Evolutionary conservation across 1,284 basidiomycete species (phyloP), one percentile per base, ranked within the genome.

Genomic region (Austroboletus novae-zelandiae): DNA sequence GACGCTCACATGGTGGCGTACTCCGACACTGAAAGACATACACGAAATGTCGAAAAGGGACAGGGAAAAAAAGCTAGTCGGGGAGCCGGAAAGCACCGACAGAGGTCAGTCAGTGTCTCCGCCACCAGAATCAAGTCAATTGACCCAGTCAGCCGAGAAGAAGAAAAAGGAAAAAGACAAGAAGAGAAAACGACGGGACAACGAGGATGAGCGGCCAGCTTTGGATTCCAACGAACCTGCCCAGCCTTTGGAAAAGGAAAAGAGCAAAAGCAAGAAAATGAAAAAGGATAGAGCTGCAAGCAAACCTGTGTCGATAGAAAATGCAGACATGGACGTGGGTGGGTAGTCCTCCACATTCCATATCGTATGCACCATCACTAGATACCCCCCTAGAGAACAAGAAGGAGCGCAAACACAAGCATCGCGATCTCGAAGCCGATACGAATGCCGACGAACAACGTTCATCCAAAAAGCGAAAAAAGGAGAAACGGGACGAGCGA

Each of bases 341-440:
- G 14, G 31, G 50, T 46, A 18, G n/a, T 18, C 10, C 29, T 5
- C 5, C 23, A 41, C 11, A 3, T 15, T 4, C 31, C 15, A 6
- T 8, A 17, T 37, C 32, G 54, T 54, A 54, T 25, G 10, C 11
- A 18, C 25, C 39, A 42, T 30, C 18, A 11, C 39, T 5, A 39
- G 54, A 52, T 45, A 46, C 51, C 40, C 45, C 46, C 3, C 15
- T 48, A 42, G 58, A 65, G 47, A 64, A 55, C 10, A 58, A 60
- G 52, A 58, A 60, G 52, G 68, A 65, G 30, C 62, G 62, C 41
- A 73, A 71, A 43, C 67, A 59, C 32, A 67, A 63, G 27, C 27
- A 9, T 25, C 61, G 54, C 11, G 61, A 57, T 36, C 45, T 45
- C 10, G 46, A 56, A 41, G 44, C 42, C 32, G 55, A 57, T 17